Base-by-base conservation (phyloP, 2,329 filamentous ascomycete species). In the Hypoxylon sp. region DNA sequence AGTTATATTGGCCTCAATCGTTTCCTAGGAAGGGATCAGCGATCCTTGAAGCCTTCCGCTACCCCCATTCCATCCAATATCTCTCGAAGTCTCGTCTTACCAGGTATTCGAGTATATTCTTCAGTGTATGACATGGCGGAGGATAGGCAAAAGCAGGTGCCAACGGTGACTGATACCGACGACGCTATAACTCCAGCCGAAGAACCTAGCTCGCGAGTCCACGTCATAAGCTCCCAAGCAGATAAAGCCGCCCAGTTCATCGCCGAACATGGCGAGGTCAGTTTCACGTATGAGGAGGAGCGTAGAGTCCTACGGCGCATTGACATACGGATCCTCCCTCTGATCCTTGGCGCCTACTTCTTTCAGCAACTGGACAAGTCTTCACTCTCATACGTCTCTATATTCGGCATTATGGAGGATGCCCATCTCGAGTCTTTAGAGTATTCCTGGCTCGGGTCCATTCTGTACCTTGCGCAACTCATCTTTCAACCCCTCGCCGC, bases 401-500 rank as follows among this genome's bases (percentile, higher is more conserved):
- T 86, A 69, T 86, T 85, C 67, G 85, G 84, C 2, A 76, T 87
- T 35, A 77, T 80, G 21, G 77, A 82, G 35, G 83, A 86, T 65
- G 82, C 84, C 0, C 72, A 84, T 32, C 79, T 87, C 6, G 76
- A 80, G n/a, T 84, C 81, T 17, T 75, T 81, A 32, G 79, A 87
- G 60, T 81, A 84, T 75, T 89, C 87, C 1, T 90, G 87, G 87
- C 83, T 90, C 0, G 86, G 87, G 0, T 89, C 86, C 1, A 85
- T 90, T 56, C 79, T 90, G 13, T 90, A 87, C 72, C 78, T 89
- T n/a, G 87, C 87, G 0, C 86, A 89, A 73, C 81, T 89, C 7
- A 78, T 87, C 11, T 85, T 88, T 80, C 87, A 89, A 72, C 85
- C 86, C 1, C 77, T 87, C 0, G 82, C 87, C 3, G 86, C 87